Base-by-base conservation (phyloP, 331 rosid genomes). In the Cydonia oblonga region DNA sequence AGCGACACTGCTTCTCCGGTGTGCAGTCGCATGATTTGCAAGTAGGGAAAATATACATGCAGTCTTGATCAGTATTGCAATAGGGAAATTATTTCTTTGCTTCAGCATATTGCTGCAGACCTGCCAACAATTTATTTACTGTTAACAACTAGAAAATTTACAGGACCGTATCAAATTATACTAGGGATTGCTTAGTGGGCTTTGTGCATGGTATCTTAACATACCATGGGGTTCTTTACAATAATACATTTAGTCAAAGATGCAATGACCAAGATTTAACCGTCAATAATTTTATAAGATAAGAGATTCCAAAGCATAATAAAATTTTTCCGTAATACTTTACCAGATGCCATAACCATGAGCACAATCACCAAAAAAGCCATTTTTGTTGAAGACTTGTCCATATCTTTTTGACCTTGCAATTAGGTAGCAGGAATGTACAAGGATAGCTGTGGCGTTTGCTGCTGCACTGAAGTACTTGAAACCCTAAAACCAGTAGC, bases 241-340 rank as follows among this genome's bases (percentile, higher is more conserved):
- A 0, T 46, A 5, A 46, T 0, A 46, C 1, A 2, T 2, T 46
- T 46, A 46, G 4, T 46, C n/a, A 46, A 46, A 46, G 3, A 46
- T 2, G 3, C 0, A 46, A 46, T 46, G 1, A 46, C 0, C n/a
- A 46, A 46, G 0, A 46, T 46, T 0, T 46, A 46, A 2, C 3
- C 1, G 0, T 0, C 3, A 46, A 16, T 15, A 46, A 46, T 1
- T 46, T 46, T 0, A 16, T 16, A 46, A 0, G 0, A 46, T 15
- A 46, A 46, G 3, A 16, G 3, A 5, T 0, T 46, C 9, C 0
- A 1, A 5, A 46, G 53, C 1, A 16, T 1, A 16, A 15, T 46
- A 46, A 46, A 46, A 5, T 1, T 46, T 15, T 46, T n/a, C n/a
- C 9, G 1, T 46, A 15, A 56, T 22, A 56, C 6, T 56, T 56